A percentile compares a stretch with the other conserved stretches of the same genome.
Evolutionary conservation across 129 eudicot species (phyloP).

Genomic region (Lonicera japonica): DNA sequence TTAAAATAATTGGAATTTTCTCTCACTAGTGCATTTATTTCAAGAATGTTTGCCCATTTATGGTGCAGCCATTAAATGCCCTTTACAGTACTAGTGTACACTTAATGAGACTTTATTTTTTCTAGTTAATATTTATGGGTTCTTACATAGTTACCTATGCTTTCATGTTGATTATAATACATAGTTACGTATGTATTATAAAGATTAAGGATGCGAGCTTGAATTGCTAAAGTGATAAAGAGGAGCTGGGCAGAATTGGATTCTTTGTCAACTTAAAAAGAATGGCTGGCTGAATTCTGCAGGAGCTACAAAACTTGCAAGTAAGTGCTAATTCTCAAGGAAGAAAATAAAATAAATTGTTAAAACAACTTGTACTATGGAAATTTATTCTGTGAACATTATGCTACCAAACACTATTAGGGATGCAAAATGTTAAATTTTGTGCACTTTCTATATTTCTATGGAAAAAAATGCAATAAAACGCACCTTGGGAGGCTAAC

Average conservation of each 20-base stretch:
- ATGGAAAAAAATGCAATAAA: too few species aligned
- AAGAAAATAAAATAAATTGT: too few species aligned
- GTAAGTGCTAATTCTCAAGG: constrained; percentile 18
- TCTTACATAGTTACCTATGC: neutral
- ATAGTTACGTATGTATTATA: too few species aligned
- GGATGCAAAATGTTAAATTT: too few species aligned
- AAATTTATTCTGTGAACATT: too few species aligned
- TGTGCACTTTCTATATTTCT: too few species aligned
- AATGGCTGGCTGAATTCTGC: constrained; percentile 32
- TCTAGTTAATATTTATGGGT: neutral
- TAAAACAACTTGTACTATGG: too few species aligned
- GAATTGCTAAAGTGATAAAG: constrained; percentile 44
- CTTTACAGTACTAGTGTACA: neutral
- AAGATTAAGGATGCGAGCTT: constrained; percentile 32
- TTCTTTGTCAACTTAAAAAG: constrained; percentile 17
- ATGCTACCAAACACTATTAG: too few species aligned
- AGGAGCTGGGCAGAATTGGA: constrained; percentile 45
- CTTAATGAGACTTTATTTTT: neutral
- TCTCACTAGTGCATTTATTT: constrained; percentile 2
- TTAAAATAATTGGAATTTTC: constrained; percentile 6
- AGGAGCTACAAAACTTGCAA: constrained; percentile 44
- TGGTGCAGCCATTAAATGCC: constrained; percentile 2
- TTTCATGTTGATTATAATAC: neutral
- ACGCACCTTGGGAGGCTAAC: too few species aligned
- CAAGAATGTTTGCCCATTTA: neutral